Base-by-base conservation (phyloP, 73 alveolate species). In the Paramecium sexaurelia region DNA sequence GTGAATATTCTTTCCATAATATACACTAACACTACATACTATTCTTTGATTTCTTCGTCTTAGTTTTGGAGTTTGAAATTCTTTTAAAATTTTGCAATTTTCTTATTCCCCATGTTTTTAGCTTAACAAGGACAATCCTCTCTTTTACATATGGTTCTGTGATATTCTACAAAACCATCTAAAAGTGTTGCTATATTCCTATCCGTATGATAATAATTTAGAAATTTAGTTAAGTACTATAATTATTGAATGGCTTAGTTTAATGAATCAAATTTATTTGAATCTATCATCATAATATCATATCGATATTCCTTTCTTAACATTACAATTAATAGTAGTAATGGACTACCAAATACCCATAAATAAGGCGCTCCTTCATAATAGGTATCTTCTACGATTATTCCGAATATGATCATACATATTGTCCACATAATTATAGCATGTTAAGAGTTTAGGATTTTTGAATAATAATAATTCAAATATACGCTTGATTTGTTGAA, bases 81-180 rank as follows among this genome's bases (percentile, higher is more conserved):
- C 22, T 88, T 88, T 2, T 55, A 22, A 35, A 88, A 88, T 37
- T 88, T 88, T 22, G 55, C 73, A 20, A 88, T 88, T 33, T 88
- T 88, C 47, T 88, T 88, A 19, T 88, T 37, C 26, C 73, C 73
- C 94, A 88, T 88, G 29, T 88, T 88, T 71, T 88, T 88, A 15
- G 89, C 89, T 24, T 88, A 41, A 56, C 94, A 88, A 26, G 94
- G 94, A 41, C 94, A 88, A 45, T 88, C 94, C 22, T 88, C 94
- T 88, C 94, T 66, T 27, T 88, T 88, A 51, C 94, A 88, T 4
- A 88, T 88, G 6, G 94, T 88, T 71, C 94, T 88, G 29, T 88
- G 94, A 19, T 88, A 88, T 43, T 88, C 94, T 11, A 88, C 94
- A 43, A 88, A 88, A 7, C 94, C 94, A 88, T 88, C 94, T 41